A percentile compares a stretch with the other conserved stretches of the same genome.
phyloP scores from a whole-genome alignment of 805 yeast genomes.

The Barnettozyma salicaria region DNA sequence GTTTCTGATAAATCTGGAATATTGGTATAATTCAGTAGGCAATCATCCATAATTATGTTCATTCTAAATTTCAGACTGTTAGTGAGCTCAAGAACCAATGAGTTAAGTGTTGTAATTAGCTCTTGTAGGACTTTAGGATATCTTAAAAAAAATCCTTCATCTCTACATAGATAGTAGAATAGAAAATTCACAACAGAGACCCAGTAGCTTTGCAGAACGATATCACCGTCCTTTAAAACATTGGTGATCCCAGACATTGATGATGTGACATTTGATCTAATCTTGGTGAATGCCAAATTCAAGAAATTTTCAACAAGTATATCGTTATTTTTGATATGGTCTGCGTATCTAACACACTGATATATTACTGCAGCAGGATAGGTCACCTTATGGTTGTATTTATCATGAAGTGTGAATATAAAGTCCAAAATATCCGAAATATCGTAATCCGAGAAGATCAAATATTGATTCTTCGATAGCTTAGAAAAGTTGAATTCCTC shows the following conservation, averaged over 20 bases:
- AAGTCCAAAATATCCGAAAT: slow-evolving; percentile 69
- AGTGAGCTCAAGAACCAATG: slow-evolving; percentile 58
- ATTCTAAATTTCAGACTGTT: slow-evolving; percentile 60
- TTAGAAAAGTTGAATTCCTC: slow-evolving; percentile 51
- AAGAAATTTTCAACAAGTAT: slow-evolving; percentile 53
- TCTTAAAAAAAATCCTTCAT: slow-evolving; percentile 46
- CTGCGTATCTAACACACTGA: slow-evolving; percentile 67
- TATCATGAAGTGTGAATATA: slow-evolving; percentile 55
- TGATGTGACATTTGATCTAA: slow-evolving; percentile 53
- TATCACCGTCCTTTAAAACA: slow-evolving; percentile 46
- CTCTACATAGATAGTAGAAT: slow-evolving; percentile 70
- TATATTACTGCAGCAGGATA: slow-evolving; percentile 65
- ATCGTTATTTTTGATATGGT: slow-evolving; percentile 46
- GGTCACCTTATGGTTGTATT: slow-evolving; percentile 39
- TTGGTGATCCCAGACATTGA: slow-evolving; percentile 54
- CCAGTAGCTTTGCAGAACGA: slow-evolving; percentile 80
- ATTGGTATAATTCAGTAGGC: slow-evolving; percentile 68
- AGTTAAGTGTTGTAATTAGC: slow-evolving; percentile 46
- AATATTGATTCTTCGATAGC: slow-evolving; percentile 50
- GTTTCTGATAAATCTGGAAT: slow-evolving; percentile 78
- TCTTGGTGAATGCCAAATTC: slow-evolving; percentile 54
- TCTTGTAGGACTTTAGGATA: slow-evolving; percentile 61
- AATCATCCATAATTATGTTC: slow-evolving; percentile 51
- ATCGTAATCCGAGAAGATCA: slow-evolving; percentile 54
- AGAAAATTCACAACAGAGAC: slow-evolving; percentile 71